These are phyloP conservation scores for Helminthosporium solani DNA, from an alignment of 2,329 filamentous ascomycete species.

Conservation along the genomic window DNA sequence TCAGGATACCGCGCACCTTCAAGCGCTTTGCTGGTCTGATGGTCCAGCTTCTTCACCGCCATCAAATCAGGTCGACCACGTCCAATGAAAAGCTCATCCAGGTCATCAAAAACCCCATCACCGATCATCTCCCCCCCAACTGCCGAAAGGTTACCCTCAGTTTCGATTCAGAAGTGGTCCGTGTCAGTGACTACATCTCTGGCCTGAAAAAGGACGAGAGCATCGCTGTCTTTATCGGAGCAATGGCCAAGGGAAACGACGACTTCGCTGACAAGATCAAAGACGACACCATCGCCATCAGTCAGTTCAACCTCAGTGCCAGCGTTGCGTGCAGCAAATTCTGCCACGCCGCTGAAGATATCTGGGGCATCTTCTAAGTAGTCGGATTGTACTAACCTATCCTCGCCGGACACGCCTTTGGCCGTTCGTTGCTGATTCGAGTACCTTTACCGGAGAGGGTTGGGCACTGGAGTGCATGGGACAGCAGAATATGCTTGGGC, in stretches of 20 bases:
- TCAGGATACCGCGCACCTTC: conserved; percentile 96
- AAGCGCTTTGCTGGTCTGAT: conserved; percentile 98
- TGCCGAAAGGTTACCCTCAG: conserved; percentile 97
- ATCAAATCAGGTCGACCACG: conserved; percentile 93
- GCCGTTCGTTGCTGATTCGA: conserved; percentile 22
- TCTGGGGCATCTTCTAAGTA: conserved; percentile 83
- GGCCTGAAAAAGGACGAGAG: conserved; percentile 79
- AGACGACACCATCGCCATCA: conserved; percentile 97
- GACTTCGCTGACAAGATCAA: conserved; percentile 94
- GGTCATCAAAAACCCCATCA: conserved; percentile 97
- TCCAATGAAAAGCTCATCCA: conserved; percentile 97
- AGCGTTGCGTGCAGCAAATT: conserved; percentile 99
- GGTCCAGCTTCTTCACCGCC: conserved; percentile 93
- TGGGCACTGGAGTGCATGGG: conserved; percentile 28
- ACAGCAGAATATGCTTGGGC: conserved; percentile 37
- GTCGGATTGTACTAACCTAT: conserved; percentile 18
- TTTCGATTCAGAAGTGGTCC: conserved; percentile 85
- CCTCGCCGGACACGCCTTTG: conserved; percentile 28
- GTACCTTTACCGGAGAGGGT: conserved; percentile 15
- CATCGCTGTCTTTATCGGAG: conserved; percentile 95
- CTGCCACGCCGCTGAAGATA: conserved; percentile 96
- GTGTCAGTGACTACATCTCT: conserved; percentile 85
- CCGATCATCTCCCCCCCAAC: conserved; percentile 92
- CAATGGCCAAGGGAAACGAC: conserved; percentile 96
- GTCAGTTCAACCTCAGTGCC: conserved; percentile 94